Conservation (phyloP, 208 protist genomes). For the Blastocrithidia nonstop region DNA sequence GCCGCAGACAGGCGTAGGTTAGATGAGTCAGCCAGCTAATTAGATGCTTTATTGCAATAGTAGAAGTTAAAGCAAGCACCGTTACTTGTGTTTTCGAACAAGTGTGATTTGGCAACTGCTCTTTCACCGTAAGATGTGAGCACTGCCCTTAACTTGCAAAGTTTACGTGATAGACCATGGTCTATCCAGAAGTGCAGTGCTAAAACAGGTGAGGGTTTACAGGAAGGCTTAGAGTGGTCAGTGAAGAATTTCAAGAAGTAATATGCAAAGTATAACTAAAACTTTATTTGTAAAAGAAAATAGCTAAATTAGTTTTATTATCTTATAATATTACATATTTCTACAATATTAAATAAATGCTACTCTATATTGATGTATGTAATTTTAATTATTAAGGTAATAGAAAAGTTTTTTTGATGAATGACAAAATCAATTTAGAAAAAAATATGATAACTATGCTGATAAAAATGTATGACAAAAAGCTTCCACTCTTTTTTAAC, state of each 20-base stretch:
- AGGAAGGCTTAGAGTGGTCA: slow-evolving; percentile 81
- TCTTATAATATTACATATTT: slow-evolving; percentile 6
- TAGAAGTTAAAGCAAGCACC: slow-evolving; percentile 89
- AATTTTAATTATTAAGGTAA: background rate
- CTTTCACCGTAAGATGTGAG: slow-evolving; percentile 73
- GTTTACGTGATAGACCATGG: slow-evolving; percentile 80
- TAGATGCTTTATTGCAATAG: slow-evolving; percentile 87
- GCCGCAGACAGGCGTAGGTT: slow-evolving; percentile 86
- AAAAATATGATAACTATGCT: slow-evolving; percentile 1
- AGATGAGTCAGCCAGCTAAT: slow-evolving; percentile 89
- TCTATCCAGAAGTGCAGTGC: slow-evolving; percentile 87
- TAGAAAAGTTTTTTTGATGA: background rate
- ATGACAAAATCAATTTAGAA: background rate
- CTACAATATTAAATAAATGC: background rate
- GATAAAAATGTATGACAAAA: background rate
- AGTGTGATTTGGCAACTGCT: slow-evolving; percentile 91
- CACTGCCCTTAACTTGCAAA: slow-evolving; percentile 72
- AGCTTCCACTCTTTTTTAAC: background rate
- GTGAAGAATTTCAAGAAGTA: slow-evolving; percentile 79
- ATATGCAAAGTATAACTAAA: background rate
- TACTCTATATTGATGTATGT: background rate
- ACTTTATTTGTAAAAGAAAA: slow-evolving; percentile 5
- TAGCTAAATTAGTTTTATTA: slow-evolving; percentile 8
- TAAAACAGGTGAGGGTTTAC: slow-evolving; percentile 76
- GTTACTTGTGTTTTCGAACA: slow-evolving; percentile 96